Evolutionary conservation across 2,329 filamentous ascomycete genomes (phyloP), one percentile per base, ranked within the genome.

Genomic region (Capronia coronata): DNA sequence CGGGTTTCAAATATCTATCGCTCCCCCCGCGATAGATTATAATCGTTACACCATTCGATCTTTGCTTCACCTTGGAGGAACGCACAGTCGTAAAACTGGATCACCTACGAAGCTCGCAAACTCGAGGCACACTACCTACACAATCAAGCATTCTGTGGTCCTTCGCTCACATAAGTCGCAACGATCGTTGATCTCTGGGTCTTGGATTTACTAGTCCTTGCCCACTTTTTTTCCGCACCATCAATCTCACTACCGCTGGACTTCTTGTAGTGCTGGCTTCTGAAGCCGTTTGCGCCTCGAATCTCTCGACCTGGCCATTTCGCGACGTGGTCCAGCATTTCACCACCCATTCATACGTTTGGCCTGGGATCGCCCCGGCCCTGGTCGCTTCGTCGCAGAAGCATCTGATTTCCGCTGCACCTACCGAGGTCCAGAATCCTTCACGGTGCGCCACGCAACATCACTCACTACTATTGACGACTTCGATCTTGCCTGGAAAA

Each of bases 151-250:
- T 41, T 43, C 40, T 30, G 40, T 30, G 40, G 23, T 21, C 16
- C 23, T 43, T 43, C 40, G 40, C 21, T 41, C 38, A 21, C 23
- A 27, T 41, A 14, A 41, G 38, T 21, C 38, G n/a, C 34, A 18
- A 16, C 34, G 34, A 37, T 37, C 34, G 18, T 7, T 18, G 18
- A 6, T 35, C 14, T 7, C 18, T 3, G 14, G 34, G n/a, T n/a
- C n/a, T n/a, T 13, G 30, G 30, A 34, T n/a, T 5, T 14, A 8
- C 30, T 8, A 37, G 18, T 37, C 34, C 29, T n/a, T 16, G 34
- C 34, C 34, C 34, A 37, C 34, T 37, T 37, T 37, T 37, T 37
- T n/a, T 37, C 14, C 3, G 14, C 14, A 37, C 34, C 34, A 37
- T 19, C 18, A 10, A 6, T 19, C 37, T 27, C 21, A 16, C 38